Conservation (phyloP, 805 yeast genomes). For the Phaffomyces antillensis region DNA sequence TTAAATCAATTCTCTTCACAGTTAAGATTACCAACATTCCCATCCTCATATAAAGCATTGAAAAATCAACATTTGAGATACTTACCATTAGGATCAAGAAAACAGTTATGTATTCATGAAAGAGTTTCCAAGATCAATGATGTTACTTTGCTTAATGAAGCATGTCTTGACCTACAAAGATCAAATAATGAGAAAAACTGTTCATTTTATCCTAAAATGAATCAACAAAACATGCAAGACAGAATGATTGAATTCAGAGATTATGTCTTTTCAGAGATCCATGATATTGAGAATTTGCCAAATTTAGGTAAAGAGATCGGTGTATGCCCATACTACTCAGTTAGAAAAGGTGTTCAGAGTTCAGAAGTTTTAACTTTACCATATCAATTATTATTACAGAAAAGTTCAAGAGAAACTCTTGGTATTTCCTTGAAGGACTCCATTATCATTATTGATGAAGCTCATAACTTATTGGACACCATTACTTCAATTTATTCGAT, state of each 20-base stretch:
- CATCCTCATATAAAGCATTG: constrained; percentile 44
- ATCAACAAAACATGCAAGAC: constrained; percentile 19
- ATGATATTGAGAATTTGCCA: constrained; percentile 67
- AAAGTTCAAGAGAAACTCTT: constrained; percentile 52
- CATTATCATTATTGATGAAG: constrained; percentile 82
- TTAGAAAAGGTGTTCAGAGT: constrained; percentile 44
- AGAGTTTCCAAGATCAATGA: constrained; percentile 44
- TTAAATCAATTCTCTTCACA: constrained; percentile 74
- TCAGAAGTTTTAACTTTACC: constrained; percentile 82
- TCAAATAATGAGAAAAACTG: constrained; percentile 29
- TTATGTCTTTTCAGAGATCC: constrained; percentile 38
- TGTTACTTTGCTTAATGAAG: constrained; percentile 62
- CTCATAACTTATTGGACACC: constrained; percentile 81
- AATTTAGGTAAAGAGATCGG: constrained; percentile 46
- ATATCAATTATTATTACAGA: constrained; percentile 64
- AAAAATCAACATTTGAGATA: constrained; percentile 51
- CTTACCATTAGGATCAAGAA: constrained; percentile 73
- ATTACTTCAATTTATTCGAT: constrained; percentile 64
- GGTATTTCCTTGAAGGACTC: constrained; percentile 54
- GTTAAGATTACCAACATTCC: constrained; percentile 51
- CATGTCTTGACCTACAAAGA: constrained; percentile 66
- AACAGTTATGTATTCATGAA: constrained; percentile 75
- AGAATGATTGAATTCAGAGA: constrained; percentile 38
- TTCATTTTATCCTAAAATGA: constrained; percentile 31
- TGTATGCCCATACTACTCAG: constrained; percentile 79